Evolutionary conservation across 129 eudicot genomes (phyloP).

Genomic region (Pseudognaphalium luteoalbum): DNA sequence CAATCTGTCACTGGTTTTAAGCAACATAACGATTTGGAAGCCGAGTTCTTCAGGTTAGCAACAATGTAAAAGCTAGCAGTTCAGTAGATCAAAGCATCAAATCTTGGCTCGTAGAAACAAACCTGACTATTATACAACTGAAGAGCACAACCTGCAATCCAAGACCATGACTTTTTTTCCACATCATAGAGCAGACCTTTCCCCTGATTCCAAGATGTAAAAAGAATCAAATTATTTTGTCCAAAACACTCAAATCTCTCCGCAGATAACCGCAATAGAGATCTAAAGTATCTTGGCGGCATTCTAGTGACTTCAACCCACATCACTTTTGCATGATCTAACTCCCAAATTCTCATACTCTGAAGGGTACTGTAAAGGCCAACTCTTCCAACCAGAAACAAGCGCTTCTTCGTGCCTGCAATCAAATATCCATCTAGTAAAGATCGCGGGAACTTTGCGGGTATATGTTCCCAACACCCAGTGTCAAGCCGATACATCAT

Average conservation of each 20-base stretch:
- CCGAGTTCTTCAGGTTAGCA: conserved; percentile 18
- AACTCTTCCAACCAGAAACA: conserved; percentile 90
- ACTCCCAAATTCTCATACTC: conserved; percentile 98
- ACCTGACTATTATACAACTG: conserved; percentile 85
- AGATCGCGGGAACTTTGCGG: conserved; percentile 90
- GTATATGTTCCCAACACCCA: conserved; percentile 95
- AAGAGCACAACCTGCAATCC: conserved; percentile 91
- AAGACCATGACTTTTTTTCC: conserved; percentile 91
- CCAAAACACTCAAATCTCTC: conserved; percentile 98
- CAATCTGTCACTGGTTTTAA: not conserved
- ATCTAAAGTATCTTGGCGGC: conserved; percentile 87
- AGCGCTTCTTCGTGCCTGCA: conserved; percentile 77
- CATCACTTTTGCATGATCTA: conserved; percentile 69
- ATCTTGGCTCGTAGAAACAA: conserved; percentile 96
- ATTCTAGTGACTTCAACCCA: conserved; percentile 96
- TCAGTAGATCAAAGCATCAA: conserved; percentile 72
- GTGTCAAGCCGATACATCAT: conserved; percentile 91
- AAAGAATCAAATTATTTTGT: conserved; percentile 89
- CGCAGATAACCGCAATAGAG: conserved; percentile 83
- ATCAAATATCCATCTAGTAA: conserved; percentile 89
- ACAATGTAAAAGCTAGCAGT: not conserved
- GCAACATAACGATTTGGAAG: conserved; percentile 11
- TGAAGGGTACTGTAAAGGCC: conserved; percentile 91
- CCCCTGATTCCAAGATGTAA: conserved; percentile 98
- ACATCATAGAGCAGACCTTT: conserved; percentile 86